A percentile compares a stretch with the other conserved stretches of the same genome.
Evolutionary conservation across 441 rosid genomes (phyloP).

Genomic region (Geranium incanum): DNA sequence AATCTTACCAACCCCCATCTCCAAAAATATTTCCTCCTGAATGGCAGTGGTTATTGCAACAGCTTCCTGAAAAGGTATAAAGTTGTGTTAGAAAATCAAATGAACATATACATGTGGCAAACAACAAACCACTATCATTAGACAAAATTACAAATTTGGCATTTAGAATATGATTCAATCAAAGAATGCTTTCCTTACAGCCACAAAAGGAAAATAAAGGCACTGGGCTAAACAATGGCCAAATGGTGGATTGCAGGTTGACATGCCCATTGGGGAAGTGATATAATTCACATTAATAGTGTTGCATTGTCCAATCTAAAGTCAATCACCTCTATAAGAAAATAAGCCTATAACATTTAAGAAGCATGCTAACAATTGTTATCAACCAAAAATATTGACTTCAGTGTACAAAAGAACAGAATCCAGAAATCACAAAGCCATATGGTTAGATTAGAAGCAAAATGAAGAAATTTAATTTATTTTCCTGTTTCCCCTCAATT

Average conservation of each 20-base stretch:
- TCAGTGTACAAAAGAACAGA: background rate
- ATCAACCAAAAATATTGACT: background rate
- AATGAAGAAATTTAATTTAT: background rate
- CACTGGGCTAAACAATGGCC: background rate
- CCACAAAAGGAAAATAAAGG: background rate
- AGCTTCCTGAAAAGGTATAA: constrained; percentile 51
- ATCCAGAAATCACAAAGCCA: background rate
- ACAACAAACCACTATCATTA: background rate
- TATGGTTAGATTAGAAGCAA: background rate
- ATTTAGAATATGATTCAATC: background rate
- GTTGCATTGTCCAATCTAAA: background rate
- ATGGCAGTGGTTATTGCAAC: constrained; percentile 76
- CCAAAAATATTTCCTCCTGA: constrained; percentile 67
- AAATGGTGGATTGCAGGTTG: background rate
- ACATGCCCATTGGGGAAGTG: background rate
- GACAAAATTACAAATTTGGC: background rate
- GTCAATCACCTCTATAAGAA: background rate
- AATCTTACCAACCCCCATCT: constrained; percentile 72
- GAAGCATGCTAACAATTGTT: background rate
- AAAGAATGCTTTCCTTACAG: background rate
- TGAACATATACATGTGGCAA: background rate
- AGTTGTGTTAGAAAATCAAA: background rate
- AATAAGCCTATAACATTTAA: background rate
- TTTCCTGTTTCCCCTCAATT: background rate
- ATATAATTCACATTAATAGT: background rate